Conservation (phyloP, 1,284 basidiomycete genomes). For the Clitocybe nebularis region DNA sequence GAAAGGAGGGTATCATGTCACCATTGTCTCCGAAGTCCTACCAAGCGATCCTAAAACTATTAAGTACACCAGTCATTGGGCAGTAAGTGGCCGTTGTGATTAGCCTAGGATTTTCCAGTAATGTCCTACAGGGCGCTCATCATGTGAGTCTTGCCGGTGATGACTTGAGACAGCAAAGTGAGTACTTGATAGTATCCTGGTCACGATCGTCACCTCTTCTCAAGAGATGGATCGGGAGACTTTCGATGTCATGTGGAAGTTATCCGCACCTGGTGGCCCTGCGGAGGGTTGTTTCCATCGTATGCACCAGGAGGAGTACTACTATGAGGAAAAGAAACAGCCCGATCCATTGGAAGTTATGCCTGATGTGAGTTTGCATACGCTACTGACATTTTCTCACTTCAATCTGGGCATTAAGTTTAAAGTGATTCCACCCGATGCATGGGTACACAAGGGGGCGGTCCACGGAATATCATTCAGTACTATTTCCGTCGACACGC, state of each 20-base stretch:
- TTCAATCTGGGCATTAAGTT: conserved; percentile 37
- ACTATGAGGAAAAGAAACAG: conserved; percentile 35
- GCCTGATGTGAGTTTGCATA: conserved; percentile 49
- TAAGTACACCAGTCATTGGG: conserved; percentile 75
- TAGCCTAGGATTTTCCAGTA: not conserved
- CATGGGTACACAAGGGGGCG: conserved; percentile 38
- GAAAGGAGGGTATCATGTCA: conserved; percentile 51
- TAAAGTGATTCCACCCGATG: conserved; percentile 37
- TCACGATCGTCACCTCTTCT: conserved; percentile 2
- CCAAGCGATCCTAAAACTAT: conserved; percentile 65
- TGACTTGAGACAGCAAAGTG: conserved; percentile 49
- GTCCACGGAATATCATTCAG: conserved; percentile 52
- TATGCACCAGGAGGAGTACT: conserved; percentile 57
- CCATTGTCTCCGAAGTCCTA: conserved; percentile 62
- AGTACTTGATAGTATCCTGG: conserved; percentile 12
- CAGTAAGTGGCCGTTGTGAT: conserved; percentile 41
- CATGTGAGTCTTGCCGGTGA: conserved; percentile 56
- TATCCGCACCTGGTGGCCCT: conserved; percentile 52
- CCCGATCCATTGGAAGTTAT: conserved; percentile 50
- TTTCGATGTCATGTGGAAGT: conserved; percentile 64
- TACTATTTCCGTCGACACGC: conserved; percentile 67
- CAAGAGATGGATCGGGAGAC: conserved; percentile 65
- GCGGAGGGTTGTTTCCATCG: conserved; percentile 60
- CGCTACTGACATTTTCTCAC: no score
- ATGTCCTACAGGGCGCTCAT: conserved; percentile 50